Percentiles rank a stretch among this genome's conserved stretches.
phyloP scores from a whole-genome alignment of 352 stramenopile genomes.

The Plasmopara viticola region DNA sequence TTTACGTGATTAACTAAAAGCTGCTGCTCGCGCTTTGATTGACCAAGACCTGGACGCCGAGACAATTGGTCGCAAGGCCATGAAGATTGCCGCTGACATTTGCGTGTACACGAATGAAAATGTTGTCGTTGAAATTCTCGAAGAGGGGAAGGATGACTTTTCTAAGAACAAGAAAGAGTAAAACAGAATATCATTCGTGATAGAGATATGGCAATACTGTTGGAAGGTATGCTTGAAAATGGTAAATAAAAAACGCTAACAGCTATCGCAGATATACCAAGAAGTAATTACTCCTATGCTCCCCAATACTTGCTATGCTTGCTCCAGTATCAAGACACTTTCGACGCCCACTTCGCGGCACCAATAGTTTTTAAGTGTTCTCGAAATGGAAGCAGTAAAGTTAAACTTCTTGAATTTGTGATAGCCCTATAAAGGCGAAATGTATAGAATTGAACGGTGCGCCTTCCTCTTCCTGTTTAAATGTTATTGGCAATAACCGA shows the following conservation, averaged over 20 bases:
- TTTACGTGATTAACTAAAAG: constrained; percentile 29
- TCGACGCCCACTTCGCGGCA: too few species aligned
- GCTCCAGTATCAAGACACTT: too few species aligned
- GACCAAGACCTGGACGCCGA: constrained; percentile 92
- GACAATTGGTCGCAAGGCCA: constrained; percentile 89
- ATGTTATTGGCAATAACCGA: constrained; percentile 80
- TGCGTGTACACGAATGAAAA: constrained; percentile 99
- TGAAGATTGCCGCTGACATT: constrained; percentile 96
- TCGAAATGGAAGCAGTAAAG: too few species aligned
- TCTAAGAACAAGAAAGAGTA: constrained; percentile 33
- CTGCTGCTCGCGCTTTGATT: constrained; percentile 93
- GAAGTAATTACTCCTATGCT: too few species aligned
- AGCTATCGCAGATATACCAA: too few species aligned
- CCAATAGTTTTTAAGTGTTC: too few species aligned
- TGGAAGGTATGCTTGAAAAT: neutral
- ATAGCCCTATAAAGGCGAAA: neutral
- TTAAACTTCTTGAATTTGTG: constrained; percentile 9
- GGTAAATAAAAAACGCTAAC: too few species aligned
- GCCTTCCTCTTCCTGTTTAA: constrained; percentile 38
- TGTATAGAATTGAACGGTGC: too few species aligned
- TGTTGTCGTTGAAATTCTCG: constrained; percentile 91
- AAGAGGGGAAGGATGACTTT: constrained; percentile 33
- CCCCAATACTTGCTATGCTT: too few species aligned
- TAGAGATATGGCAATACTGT: neutral
- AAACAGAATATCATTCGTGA: constrained; percentile 6